Percentiles rank a stretch among this genome's conserved stretches.
phyloP scores from a whole-genome alignment of 768 basidiomycete species.

The Amanita pallidorosea region DNA sequence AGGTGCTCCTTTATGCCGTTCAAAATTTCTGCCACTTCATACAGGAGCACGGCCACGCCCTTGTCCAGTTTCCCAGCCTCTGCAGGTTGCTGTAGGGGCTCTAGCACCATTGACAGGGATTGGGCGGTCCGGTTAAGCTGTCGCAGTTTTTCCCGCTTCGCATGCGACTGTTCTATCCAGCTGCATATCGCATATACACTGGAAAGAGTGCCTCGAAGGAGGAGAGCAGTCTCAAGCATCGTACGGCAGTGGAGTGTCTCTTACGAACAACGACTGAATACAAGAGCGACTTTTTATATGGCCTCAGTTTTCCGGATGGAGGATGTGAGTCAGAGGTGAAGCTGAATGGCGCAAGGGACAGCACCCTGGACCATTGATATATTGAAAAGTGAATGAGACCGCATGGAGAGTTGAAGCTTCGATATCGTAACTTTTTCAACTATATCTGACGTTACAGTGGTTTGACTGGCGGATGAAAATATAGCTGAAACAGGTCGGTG shows the following conservation, averaged over 20 bases:
- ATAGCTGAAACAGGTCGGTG: too few species aligned
- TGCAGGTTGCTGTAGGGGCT: background rate
- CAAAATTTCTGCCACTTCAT: constrained; percentile 12
- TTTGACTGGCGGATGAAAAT: too few species aligned
- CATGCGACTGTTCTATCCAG: background rate
- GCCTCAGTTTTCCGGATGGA: background rate
- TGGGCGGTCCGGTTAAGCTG: background rate
- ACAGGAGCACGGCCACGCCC: background rate
- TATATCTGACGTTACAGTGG: too few species aligned
- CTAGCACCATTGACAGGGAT: background rate
- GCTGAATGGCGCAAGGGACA: too few species aligned
- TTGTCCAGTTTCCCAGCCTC: background rate
- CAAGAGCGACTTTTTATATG: background rate
- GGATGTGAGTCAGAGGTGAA: too few species aligned
- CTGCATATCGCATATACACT: background rate
- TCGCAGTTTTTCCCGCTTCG: background rate
- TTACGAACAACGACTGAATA: background rate
- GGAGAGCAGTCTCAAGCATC: background rate
- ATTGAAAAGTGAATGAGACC: too few species aligned
- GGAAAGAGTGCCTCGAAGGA: background rate
- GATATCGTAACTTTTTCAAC: too few species aligned
- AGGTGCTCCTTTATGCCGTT: constrained; percentile 13
- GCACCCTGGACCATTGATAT: too few species aligned
- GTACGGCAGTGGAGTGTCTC: background rate
- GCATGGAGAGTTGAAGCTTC: too few species aligned